Conservation (phyloP, 352 stramenopile genomes). For the Ophiocytium majus region DNA sequence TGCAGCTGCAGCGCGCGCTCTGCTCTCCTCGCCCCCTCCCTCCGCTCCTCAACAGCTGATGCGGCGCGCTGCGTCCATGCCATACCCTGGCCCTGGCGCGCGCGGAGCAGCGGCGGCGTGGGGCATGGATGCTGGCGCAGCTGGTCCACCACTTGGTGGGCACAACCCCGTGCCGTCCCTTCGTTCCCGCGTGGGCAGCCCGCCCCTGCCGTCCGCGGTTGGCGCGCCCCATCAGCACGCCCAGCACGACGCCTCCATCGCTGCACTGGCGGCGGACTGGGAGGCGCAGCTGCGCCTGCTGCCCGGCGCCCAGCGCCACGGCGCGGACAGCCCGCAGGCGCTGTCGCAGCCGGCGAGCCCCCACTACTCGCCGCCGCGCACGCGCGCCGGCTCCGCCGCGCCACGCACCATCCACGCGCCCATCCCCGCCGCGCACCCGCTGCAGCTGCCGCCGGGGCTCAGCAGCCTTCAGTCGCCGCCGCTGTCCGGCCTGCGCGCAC, state of each 20-base stretch:
- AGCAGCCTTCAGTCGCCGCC: neutral
- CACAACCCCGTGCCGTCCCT: too few species aligned
- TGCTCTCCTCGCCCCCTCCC: neutral
- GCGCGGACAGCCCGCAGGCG: neutral
- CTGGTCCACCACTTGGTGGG: too few species aligned
- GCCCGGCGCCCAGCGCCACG: neutral
- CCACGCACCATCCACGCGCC: too few species aligned
- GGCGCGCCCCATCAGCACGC: too few species aligned
- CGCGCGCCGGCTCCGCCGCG: neutral
- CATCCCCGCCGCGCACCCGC: too few species aligned
- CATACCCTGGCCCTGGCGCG: neutral
- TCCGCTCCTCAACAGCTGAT: neutral
- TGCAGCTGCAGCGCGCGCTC: too few species aligned
- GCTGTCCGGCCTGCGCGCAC: neutral
- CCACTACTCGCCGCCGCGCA: neutral
- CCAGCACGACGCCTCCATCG: neutral
- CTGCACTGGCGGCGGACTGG: neutral
- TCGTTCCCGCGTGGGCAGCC: too few species aligned
- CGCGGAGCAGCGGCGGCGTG: too few species aligned
- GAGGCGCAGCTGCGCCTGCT: neutral
- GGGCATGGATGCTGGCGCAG: too few species aligned
- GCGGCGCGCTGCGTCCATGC: neutral
- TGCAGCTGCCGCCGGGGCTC: neutral
- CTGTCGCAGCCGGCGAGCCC: neutral
- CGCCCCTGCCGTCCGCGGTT: too few species aligned